These are phyloP conservation scores for Entomortierella lignicola DNA, from an alignment of 192 early-diverging fungal species.

Conservation along the genomic window DNA sequence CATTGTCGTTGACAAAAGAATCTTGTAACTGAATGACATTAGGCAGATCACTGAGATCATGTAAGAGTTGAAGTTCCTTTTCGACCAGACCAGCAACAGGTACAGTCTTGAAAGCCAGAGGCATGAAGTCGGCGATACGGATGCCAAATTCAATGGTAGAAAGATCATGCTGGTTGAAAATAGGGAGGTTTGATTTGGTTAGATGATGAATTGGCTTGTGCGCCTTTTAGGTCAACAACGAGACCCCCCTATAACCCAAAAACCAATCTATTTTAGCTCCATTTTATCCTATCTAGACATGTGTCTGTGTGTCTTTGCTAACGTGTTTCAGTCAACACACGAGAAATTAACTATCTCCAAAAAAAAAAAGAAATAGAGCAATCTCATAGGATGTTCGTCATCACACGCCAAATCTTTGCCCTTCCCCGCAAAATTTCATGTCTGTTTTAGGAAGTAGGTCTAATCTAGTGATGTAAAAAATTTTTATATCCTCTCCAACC, in stretches of 20 bases:
- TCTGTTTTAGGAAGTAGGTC: constrained; percentile 1
- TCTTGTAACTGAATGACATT: constrained; percentile 70
- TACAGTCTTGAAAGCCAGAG: constrained; percentile 75
- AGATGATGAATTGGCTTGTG: constrained; percentile 9
- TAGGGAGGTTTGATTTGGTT: neutral
- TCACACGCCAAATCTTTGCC: constrained; percentile 12
- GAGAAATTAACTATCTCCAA: constrained; percentile 1
- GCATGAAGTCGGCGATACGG: constrained; percentile 66
- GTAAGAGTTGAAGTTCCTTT: constrained; percentile 68
- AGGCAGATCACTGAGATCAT: constrained; percentile 55
- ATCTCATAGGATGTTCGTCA: neutral
- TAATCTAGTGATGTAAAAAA: neutral
- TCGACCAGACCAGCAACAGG: constrained; percentile 62
- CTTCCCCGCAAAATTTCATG: constrained; percentile 23
- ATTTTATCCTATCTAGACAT: constrained; percentile 31
- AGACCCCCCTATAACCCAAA: too few relatives aligned
- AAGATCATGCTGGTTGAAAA: constrained; percentile 32
- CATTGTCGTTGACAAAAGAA: constrained; percentile 70
- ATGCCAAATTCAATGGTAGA: constrained; percentile 72
- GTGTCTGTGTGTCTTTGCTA: constrained; percentile 32
- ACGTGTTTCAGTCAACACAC: neutral
- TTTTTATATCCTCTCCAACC: neutral
- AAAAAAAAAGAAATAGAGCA: neutral
- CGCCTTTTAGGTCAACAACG: neutral
- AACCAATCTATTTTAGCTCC: neutral